A percentile compares a stretch with the other conserved stretches of the same genome.
Conservation (phyloP, 176 grass and related monocot species). For the Ensete ventricosum region DNA sequence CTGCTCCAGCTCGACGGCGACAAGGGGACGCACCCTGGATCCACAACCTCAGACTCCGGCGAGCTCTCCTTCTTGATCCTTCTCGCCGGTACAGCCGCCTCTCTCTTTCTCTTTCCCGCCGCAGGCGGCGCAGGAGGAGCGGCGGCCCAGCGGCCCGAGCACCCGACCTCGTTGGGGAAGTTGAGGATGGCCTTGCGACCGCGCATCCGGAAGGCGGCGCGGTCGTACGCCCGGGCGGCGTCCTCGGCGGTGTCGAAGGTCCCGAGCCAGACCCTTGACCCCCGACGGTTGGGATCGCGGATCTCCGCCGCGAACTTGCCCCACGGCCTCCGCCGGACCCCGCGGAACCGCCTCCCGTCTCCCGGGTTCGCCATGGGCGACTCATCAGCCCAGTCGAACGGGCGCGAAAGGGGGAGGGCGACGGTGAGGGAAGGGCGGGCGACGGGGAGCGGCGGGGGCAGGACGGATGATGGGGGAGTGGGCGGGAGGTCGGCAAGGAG, state of each 20-base stretch:
- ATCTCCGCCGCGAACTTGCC: constrained; percentile 92
- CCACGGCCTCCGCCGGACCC: constrained; percentile 85
- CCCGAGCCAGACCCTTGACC: not conserved
- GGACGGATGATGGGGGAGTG: not conserved
- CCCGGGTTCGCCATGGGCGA: not conserved
- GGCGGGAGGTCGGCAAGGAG: constrained; percentile 3
- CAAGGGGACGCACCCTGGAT: not conserved
- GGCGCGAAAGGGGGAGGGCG: not conserved
- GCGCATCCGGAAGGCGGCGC: constrained; percentile 5
- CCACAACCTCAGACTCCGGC: not conserved
- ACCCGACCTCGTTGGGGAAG: constrained; percentile 12
- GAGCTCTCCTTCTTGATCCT: not conserved
- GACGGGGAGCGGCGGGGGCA: too few species aligned
- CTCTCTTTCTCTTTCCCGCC: not conserved
- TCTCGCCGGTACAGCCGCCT: not conserved
- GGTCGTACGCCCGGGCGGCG: constrained; percentile 8
- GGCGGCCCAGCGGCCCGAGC: not conserved
- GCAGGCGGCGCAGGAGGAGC: not conserved
- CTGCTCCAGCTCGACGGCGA: constrained; percentile 2
- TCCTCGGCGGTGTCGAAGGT: constrained; percentile 11
- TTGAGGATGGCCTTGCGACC: constrained; percentile 11
- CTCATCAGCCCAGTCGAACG: not conserved
- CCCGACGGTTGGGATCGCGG: constrained; percentile 32
- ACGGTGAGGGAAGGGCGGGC: not conserved
- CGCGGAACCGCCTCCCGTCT: constrained; percentile 34